A percentile compares a stretch with the other conserved stretches of the same genome.
These are phyloP conservation scores for Leccinum imitatum DNA, from an alignment of 768 basidiomycete species.

Conservation along the genomic window DNA sequence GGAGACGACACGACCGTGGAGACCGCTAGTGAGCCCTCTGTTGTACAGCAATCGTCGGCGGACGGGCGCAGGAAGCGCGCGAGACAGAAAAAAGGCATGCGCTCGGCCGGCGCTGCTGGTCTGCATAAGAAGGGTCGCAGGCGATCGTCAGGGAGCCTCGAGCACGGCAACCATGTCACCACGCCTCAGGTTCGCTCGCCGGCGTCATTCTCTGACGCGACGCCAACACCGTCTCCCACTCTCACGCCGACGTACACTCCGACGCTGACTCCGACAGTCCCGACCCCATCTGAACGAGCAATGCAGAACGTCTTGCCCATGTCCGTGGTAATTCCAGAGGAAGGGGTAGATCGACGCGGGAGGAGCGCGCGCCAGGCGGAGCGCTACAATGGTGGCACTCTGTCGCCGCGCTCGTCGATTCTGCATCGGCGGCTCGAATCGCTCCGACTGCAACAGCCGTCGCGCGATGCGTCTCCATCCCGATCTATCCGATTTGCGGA, in stretches of 20 bases:
- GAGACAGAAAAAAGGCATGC: conserved; percentile 24
- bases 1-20: conserved; percentile 19
- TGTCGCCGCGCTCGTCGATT: conserved; percentile 23
- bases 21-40: neutral
- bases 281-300: neutral
- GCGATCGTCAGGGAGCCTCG: conserved; percentile 9
- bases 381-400: conserved; percentile 11
- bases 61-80: conserved; percentile 25
- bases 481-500: conserved; percentile 52
- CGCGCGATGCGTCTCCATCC: conserved; percentile 44
- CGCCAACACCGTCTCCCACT: neutral
- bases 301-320: conserved; percentile 1
- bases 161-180: neutral
- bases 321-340: neutral
- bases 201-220: neutral
- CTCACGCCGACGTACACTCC: neutral
- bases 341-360: conserved; percentile 20
- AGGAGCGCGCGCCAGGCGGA: conserved; percentile 15
- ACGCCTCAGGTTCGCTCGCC: neutral
- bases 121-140: conserved; percentile 13
- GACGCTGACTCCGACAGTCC: neutral
- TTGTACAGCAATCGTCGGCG: conserved; percentile 2
- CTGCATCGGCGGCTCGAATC: conserved; percentile 34
- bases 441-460: conserved; percentile 16
- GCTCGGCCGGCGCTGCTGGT: conserved; percentile 1